Conservation (phyloP, 176 grass and related monocot species). For the Cenchrus fungigraminus region DNA sequence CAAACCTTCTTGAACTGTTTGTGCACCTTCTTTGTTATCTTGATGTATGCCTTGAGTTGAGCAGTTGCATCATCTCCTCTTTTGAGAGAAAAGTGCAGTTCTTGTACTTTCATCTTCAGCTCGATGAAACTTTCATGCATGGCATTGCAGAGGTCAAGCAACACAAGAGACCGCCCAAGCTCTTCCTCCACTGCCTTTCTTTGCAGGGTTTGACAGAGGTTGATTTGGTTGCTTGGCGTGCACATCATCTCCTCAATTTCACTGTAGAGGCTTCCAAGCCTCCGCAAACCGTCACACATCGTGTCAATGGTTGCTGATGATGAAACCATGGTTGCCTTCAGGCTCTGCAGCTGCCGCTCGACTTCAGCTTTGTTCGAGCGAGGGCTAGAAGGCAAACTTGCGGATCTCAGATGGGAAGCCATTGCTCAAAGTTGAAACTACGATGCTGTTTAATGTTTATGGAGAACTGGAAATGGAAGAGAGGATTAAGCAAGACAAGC, state of each 20-base stretch:
- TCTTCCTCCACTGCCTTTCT: slow-evolving; percentile 52
- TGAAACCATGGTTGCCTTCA: slow-evolving; percentile 34
- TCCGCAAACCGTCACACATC: slow-evolving; percentile 35
- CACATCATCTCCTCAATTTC: slow-evolving; percentile 37
- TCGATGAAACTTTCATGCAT: slow-evolving; percentile 45
- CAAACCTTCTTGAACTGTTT: slow-evolving; percentile 52
- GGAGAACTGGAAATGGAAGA: neutral
- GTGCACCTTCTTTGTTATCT: slow-evolving; percentile 33
- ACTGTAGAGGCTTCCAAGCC: slow-evolving; percentile 36
- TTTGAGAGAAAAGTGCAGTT: slow-evolving; percentile 25
- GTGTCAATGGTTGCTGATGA: slow-evolving; percentile 18
- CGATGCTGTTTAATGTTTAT: slow-evolving; percentile 3
- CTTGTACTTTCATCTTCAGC: slow-evolving; percentile 42
- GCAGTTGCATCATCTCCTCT: slow-evolving; percentile 40
- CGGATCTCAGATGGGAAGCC: slow-evolving; percentile 54
- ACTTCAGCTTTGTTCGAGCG: slow-evolving; percentile 30
- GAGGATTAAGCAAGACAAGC: slow-evolving; percentile 15
- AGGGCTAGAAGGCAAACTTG: slow-evolving; percentile 53
- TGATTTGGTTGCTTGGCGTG: slow-evolving; percentile 49
- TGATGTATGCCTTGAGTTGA: slow-evolving; percentile 33
- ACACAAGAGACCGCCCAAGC: slow-evolving; percentile 45
- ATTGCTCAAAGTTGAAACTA: slow-evolving; percentile 42
- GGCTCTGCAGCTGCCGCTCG: slow-evolving; percentile 39
- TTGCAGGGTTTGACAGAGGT: slow-evolving; percentile 37
- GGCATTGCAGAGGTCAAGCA: slow-evolving; percentile 51